Base-by-base conservation (phyloP, 1,284 basidiomycete genomes). In the Vanrija pseudolonga region DNA sequence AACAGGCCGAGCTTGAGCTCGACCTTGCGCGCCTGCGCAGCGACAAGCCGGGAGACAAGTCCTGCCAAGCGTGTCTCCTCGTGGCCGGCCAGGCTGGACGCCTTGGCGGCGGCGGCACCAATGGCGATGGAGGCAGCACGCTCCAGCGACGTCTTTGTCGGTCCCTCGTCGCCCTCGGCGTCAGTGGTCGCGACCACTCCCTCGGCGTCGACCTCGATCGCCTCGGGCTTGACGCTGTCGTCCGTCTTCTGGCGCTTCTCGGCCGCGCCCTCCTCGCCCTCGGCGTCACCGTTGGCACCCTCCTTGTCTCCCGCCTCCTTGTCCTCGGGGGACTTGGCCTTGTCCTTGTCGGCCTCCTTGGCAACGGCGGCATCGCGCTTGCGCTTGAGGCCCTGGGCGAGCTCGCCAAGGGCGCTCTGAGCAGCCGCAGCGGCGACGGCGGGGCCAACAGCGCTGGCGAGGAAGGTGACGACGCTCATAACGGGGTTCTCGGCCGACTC, bases 401-500 rank as follows among this genome's bases (percentile, higher is more conserved):
- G 63, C 65, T 82, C 80, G 15, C 80, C 89, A 45, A 98, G 77
- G 0, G 92, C 92, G 6, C 87, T 87, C 74, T 94, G 94, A 9
- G 95, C 93, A 0, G 92, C 94, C 53, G 94, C 92, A 0, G 91
- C 89, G 1, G 94, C 95, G 5, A 97, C 88, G 1, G 88, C 87
- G 0, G 93, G 92, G 17, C 85, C 87, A 6, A 98, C 89, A 1
- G 95, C 91, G 17, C 88, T 88, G 15, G 95, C 93, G 45, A 99
- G 80, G 79, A 98, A 98, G 1, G 95, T 90, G 14, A 98, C 93
- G 22, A 98, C 94, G 73, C 89, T 93, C 92, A 98, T 93, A 32
- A 98, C 92, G 0, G 95, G 95, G 72, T 98, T 98, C 69, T 98
- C 96, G 1, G 89, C 85, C 69, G 93, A 89, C 61, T 93, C 88